phyloP scores from a whole-genome alignment of 805 yeast genomes.

The Lipomyces yamadae region DNA sequence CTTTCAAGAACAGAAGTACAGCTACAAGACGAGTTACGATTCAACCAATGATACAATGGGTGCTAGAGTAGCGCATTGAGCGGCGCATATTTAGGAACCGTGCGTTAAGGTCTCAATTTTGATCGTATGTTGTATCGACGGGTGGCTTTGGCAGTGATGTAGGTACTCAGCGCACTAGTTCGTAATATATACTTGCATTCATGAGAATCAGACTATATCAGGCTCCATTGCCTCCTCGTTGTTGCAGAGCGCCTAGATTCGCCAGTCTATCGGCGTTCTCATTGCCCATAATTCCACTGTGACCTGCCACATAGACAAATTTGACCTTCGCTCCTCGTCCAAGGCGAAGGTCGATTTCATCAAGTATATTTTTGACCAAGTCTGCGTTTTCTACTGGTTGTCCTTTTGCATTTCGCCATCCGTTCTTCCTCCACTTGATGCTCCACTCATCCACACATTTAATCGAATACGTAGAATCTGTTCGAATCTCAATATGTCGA shows the following conservation, averaged over 20 bases:
- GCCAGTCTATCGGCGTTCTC: slow-evolving; percentile 80
- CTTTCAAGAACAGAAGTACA: slow-evolving; percentile 49
- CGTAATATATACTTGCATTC: not conserved
- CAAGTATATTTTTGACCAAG: slow-evolving; percentile 50
- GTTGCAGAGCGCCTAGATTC: slow-evolving; percentile 53
- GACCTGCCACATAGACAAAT: slow-evolving; percentile 73
- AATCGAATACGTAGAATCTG: slow-evolving; percentile 75
- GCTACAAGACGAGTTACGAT: slow-evolving; percentile 43
- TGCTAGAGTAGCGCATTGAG: slow-evolving; percentile 6
- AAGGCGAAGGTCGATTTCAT: slow-evolving; percentile 50
- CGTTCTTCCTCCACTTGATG: slow-evolving; percentile 59
- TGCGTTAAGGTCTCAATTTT: not conserved
- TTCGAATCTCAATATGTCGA: slow-evolving; percentile 50
- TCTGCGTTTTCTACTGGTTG: slow-evolving; percentile 57
- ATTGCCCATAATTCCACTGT: slow-evolving; percentile 71
- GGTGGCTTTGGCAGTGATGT: not conserved
- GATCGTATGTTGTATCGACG: not conserved
- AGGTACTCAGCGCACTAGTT: not conserved
- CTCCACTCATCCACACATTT: slow-evolving; percentile 61
- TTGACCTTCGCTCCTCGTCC: slow-evolving; percentile 45
- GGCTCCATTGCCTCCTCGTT: not conserved
- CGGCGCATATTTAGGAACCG: not conserved
- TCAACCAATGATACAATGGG: slow-evolving; percentile 57
- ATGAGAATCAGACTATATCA: not conserved
- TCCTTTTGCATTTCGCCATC: slow-evolving; percentile 57